Evolutionary conservation across 306 rosid species (phyloP), one percentile per base, ranked within the genome.

Genomic region (Lithocarpus polystachyus): DNA sequence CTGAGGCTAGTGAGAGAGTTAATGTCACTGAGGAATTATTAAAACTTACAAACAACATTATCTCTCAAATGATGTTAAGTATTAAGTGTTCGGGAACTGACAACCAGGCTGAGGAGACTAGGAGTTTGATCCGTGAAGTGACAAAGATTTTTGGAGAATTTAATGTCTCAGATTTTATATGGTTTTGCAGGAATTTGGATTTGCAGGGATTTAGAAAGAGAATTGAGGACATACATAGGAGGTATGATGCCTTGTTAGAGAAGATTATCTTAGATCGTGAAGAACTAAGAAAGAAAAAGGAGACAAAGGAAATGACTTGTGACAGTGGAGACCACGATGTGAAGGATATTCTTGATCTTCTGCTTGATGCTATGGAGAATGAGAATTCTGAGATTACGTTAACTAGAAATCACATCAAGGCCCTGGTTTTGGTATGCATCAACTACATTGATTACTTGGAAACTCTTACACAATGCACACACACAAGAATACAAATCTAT

Each of bases 31-130:
- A 81, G 20, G 84, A 73, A 37, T 54, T 90, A 17, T 1, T 87
- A 10, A 84, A 79, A 56, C 76, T 88, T 6, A 61, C 84, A 0
- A 87, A 81, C 88, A 84, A 84, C 67, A 9, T 90, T 0, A 86
- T 86, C 6, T 84, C 86, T 0, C 59, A 37, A 40, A 84, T 89
- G 92, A 84, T 89, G 82, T 20, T 89, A 45, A 87, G 92, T 29
- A 40, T 40, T 40, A 40, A 9, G 48, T 40, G 48, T 8, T 40
- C 48, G 2, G 48, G 48, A 9, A 8, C 48, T 7, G 48, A 40
- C 48, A 40, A 9, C 12, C 86, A 77, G 26, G 75, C 78, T 0
- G 88, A 80, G 31, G 87, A 89, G 70, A 71, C 81, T 7, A 73
- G 71, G 71, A 33, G 56, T 18, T 83, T 86, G 1, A 83, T 80